phyloP scores from a whole-genome alignment of 192 early-diverging fungal genomes.

The Linnemannia schmuckeri region DNA sequence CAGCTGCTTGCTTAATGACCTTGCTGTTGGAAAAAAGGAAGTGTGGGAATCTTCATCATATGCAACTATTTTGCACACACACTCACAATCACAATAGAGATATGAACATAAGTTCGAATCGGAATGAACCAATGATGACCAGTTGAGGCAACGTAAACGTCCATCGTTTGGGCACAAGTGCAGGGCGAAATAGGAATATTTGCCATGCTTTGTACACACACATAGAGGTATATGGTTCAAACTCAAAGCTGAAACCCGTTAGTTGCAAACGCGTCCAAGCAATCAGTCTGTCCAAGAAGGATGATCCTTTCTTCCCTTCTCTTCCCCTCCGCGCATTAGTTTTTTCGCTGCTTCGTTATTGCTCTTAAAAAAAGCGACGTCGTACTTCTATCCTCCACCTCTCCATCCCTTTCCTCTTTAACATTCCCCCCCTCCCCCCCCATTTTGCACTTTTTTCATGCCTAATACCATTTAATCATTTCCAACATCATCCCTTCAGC shows the following conservation, averaged over 20 bases:
- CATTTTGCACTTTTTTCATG: neutral
- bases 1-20: neutral
- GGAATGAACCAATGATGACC: neutral
- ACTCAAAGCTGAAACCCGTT: neutral
- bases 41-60: neutral
- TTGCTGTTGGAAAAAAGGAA: neutral
- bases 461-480: neutral
- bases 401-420: neutral
- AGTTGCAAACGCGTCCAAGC: neutral
- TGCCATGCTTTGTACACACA: neutral
- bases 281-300: neutral
- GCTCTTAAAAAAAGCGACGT: neutral
- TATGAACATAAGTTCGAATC: neutral
- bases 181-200: constrained; percentile 1
- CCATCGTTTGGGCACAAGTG: neutral
- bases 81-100: neutral
- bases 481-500: neutral
- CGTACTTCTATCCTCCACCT: neutral
- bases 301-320: neutral
- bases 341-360: too few species aligned
- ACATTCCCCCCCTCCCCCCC: neutral
- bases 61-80: neutral
- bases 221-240: neutral
- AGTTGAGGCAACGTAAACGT: neutral
- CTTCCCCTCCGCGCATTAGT: neutral